Base-by-base conservation (phyloP, 2,329 filamentous ascomycete species). In the Lasiodiplodia sp. region DNA sequence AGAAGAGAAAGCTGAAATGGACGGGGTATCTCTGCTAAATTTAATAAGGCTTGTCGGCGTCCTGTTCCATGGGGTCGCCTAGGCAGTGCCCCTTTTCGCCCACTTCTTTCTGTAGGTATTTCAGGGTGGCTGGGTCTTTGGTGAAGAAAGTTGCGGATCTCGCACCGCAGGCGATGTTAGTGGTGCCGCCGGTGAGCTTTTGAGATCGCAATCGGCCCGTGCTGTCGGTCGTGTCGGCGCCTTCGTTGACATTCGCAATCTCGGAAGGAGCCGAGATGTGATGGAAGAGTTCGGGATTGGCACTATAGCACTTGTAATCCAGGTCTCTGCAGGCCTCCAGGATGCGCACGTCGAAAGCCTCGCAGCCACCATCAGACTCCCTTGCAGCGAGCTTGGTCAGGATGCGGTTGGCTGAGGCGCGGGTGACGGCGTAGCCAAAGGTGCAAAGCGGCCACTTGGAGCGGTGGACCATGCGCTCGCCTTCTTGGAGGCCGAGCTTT, bases 211-310 rank as follows among this genome's bases (percentile, higher is more conserved):
- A 21, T 34, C 64, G 63, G 53, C 57, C 55, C 67, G 52, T 70
- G 44, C 64, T 51, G 52, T 65, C 56, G 16, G 38, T 56, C 31
- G 57, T 51, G 52, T 65, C 56, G 16, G 38, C 51, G 38, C 69
- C 68, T n/a, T 70, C 66, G 66, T 75, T 71, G n/a, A 74, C 71
- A 8, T 69, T 67, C 4, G 72, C 72, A 67, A 81, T 81, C 71
- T 79, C 78, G 31, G 73, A 78, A 28, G 62, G 67, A 7, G 71
- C 75, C 21, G 75, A 72, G 31, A 74, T 70, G 67, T 82, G 80
- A 67, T 82, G 79, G 67, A 82, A 80, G n/a, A 82, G 58, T 69
- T 82, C 80, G 1, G 80, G 80, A 31, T 74, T 76, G 3, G 77
- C 75, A 23, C 73, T 79, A 71, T 74, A 80, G 70, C 80, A 82